Conservation (phyloP, 192 early-diverging fungal species). For the Coemansia erecta region DNA sequence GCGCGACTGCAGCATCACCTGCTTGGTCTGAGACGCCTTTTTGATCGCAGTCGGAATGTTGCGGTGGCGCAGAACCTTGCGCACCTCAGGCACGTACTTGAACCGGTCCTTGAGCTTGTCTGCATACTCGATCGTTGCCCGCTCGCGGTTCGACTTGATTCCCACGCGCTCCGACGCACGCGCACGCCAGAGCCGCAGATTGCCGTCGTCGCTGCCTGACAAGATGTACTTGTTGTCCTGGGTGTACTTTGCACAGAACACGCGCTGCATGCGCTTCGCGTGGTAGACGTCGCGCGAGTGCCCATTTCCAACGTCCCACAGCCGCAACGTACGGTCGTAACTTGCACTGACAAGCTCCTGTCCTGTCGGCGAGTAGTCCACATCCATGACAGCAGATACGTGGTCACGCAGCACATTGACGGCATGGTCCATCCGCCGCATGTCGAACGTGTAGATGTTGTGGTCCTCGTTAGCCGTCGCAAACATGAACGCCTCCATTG, state of each 20-base stretch:
- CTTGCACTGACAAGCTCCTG: slow-evolving; percentile 92
- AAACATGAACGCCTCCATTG: slow-evolving; percentile 98
- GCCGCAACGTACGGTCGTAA: slow-evolving; percentile 91
- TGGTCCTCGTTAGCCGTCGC: slow-evolving; percentile 95
- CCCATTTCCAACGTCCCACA: slow-evolving; percentile 78
- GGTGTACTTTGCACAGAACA: slow-evolving; percentile 88
- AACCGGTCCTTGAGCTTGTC: slow-evolving; percentile 92
- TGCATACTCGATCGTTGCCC: slow-evolving; percentile 72
- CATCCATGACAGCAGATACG: slow-evolving; percentile 94
- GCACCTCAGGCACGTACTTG: slow-evolving; percentile 86
- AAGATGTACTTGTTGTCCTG: slow-evolving; percentile 95
- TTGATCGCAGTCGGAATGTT: slow-evolving; percentile 82
- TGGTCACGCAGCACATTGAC: slow-evolving; percentile 91
- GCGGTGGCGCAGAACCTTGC: slow-evolving; percentile 83
- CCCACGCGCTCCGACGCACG: slow-evolving; percentile 85
- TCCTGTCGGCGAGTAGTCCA: slow-evolving; percentile 98
- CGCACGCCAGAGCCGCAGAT: slow-evolving; percentile 96
- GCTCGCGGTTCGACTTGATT: slow-evolving; percentile 71
- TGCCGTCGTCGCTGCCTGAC: slow-evolving; percentile 97
- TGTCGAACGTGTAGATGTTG: slow-evolving; percentile 96
- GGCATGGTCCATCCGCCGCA: slow-evolving; percentile 89
- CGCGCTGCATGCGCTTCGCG: slow-evolving; percentile 97
- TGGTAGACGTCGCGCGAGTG: slow-evolving; percentile 93
- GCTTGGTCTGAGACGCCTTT: slow-evolving; percentile 75
- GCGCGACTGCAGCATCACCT: slow-evolving; percentile 73